Base-by-base conservation (phyloP, 2,329 filamentous ascomycete genomes). In the Cadophora malorum region DNA sequence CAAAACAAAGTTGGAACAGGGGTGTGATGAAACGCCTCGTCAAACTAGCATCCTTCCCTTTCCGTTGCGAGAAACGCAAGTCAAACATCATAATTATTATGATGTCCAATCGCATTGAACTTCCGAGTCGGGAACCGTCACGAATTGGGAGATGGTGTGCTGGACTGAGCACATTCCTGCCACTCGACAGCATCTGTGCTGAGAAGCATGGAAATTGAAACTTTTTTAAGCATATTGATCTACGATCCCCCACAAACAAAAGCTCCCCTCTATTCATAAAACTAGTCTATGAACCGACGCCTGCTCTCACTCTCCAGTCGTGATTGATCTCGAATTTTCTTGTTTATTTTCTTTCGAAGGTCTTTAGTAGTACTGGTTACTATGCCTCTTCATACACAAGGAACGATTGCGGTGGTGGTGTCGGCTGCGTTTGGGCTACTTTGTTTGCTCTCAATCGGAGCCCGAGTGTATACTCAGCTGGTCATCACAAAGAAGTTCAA, bases 401-500 rank as follows among this genome's bases (percentile, higher is more conserved):
- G 67, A 41, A 65, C 67, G 3, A 63, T 53, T 14, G 63, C 61
- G 9, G 68, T 72, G 25, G 65, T 50, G n/a, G 63, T 72, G 25
- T 33, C 58, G 31, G 49, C 63, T 4, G 38, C 35, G 10, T 67
- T 71, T 47, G 45, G 70, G 14, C 52, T 25, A 25, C 31, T 72
- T 10, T 67, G 69, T 19, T 49, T 61, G 4, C 55, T 73, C 25
- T 66, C 64, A 55, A 70, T 73, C 31, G 67, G 58, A 33, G n/a
- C 67, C 23, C 58, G 71, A 60, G 55, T 50, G 31, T 72, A 71
- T n/a, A 59, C 62, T 38, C 60, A 65, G 41, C 61, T 53, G 8
- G 59, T 9, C 4, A 58, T 72, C 35, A 25, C 71, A 5, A 72
- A 70, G 31, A 65, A 65, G 5, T 69, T 73, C 59, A 55, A 67